Evolutionary conservation across 768 basidiomycete genomes (phyloP), one percentile per base, ranked within the genome.

Genomic region (Pholiota conissans): DNA sequence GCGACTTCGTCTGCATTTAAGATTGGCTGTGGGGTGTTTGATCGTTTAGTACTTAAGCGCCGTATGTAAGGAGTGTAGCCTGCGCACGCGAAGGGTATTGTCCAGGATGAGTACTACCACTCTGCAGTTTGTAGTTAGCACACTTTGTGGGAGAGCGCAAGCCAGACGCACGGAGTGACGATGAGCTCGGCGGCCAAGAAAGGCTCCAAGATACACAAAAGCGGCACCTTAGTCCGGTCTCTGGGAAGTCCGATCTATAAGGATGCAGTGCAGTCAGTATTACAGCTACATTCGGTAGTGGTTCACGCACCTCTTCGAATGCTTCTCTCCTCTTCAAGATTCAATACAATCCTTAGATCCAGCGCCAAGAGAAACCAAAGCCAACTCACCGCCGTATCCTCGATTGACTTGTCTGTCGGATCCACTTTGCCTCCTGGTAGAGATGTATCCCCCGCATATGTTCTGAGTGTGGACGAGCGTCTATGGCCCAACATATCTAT

Each of bases 261-360:
- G 14, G 32, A 32, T 28, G 40, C 30, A 52, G 45, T 52, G 27
- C 18, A 28, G 16, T 35, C 13, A 45, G 18, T 54, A 20, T 14
- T 13, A 14, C 24, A 8, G 26, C 24, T 18, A 24, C 42, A 24
- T 3, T 22, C 27, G 50, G n/a, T 28, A 32, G 34, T 11, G 30
- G 18, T 24, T 16, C 11, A 57, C 69, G 6, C 55, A 93, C 94
- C 83, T 96, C 94, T 71, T 96, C 94, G 57, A 84, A 94, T 0
- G 93, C 93, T 74, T 95, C 93, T 40, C 93, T 80, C 53, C 94
- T 75, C 93, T 94, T n/a, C n/a, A n/a, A n/a, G n/a, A n/a, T 53
- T 0, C 55, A 13, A 24, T 5, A 34, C 7, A 13, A 26, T 42
- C 32, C 34, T 42, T 30, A 30, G 8, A 11, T 54, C 30, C 55